Percentiles rank a stretch among this genome's conserved stretches.
These are phyloP conservation scores for Fusarium protoensiforme DNA, from an alignment of 2,329 filamentous ascomycete genomes.

Conservation along the genomic window DNA sequence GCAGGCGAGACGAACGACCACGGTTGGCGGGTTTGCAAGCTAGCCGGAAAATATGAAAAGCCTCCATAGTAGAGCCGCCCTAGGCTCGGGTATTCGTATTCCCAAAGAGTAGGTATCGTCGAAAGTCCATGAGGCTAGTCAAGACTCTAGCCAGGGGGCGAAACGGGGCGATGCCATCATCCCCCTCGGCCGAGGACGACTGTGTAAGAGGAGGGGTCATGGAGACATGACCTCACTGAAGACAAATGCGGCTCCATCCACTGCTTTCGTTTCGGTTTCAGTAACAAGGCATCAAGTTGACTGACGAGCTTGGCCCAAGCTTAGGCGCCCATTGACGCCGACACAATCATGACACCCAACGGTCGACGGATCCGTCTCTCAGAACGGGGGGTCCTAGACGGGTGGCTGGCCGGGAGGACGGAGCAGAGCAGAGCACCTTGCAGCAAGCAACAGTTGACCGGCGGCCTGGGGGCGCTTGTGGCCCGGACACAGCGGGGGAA, in stretches of 20 bases:
- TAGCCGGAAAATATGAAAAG: neutral
- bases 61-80: neutral
- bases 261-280: conserved; percentile 30
- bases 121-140: conserved; percentile 8
- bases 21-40: conserved; percentile 23
- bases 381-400: conserved; percentile 17
- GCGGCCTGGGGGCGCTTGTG: conserved; percentile 18
- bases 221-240: conserved; percentile 11
- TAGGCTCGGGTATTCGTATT: conserved; percentile 18
- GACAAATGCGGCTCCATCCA: conserved; percentile 9
- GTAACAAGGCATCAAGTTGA: conserved; percentile 20
- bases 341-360: conserved; percentile 28
- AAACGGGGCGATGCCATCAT: conserved; percentile 33
- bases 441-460: conserved; percentile 27
- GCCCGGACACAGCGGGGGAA: conserved; percentile 5
- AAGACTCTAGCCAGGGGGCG: conserved; percentile 16
- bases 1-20: conserved; percentile 36
- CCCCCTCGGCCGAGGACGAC: conserved; percentile 20
- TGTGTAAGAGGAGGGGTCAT: conserved; percentile 26
- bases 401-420: conserved; percentile 18
- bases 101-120: neutral
- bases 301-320: conserved; percentile 10
- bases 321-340: conserved; percentile 18
- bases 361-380: conserved; percentile 23
- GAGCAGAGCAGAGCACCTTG: conserved; percentile 27